Conservation (phyloP, 805 yeast genomes). For the Saccharomycopsis vini region DNA sequence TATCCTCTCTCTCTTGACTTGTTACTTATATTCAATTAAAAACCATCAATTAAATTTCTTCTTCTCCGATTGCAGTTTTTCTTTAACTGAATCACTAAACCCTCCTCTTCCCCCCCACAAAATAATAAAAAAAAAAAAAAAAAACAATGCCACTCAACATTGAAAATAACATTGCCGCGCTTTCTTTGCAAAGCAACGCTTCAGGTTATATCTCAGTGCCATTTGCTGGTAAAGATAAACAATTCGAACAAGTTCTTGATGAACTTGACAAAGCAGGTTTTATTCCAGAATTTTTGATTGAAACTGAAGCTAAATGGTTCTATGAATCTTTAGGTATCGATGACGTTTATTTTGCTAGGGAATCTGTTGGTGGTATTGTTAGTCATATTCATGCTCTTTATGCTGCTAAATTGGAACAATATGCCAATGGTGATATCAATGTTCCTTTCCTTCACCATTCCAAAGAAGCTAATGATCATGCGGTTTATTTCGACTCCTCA, state of each 20-base stretch:
- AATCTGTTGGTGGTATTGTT: slow-evolving; percentile 70
- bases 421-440: slow-evolving; percentile 46
- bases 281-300: slow-evolving; percentile 80
- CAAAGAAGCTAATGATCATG: slow-evolving; percentile 69
- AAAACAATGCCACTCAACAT: slow-evolving; percentile 5
- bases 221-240: slow-evolving; percentile 73
- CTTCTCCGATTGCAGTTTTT: too few species aligned
- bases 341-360: slow-evolving; percentile 84
- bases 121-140: too few species aligned
- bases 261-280: slow-evolving; percentile 75
- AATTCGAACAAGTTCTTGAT: slow-evolving; percentile 75
- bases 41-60: too few species aligned
- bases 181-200: slow-evolving; percentile 19
- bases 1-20: too few species aligned
- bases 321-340: slow-evolving; percentile 83
- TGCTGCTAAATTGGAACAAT: slow-evolving; percentile 88
- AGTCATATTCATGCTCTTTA: slow-evolving; percentile 81
- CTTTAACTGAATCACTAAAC: too few species aligned
- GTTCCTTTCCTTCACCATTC: slow-evolving; percentile 44
- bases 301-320: slow-evolving; percentile 82
- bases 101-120: too few species aligned
- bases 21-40: too few species aligned
- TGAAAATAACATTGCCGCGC: slow-evolving; percentile 16
- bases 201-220: slow-evolving; percentile 68
- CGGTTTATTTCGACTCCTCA: slow-evolving; percentile 80